A percentile compares a stretch with the other conserved stretches of the same genome.
Evolutionary conservation across 306 rosid species (phyloP).

Genomic region (Pachyrhizus erosus): DNA sequence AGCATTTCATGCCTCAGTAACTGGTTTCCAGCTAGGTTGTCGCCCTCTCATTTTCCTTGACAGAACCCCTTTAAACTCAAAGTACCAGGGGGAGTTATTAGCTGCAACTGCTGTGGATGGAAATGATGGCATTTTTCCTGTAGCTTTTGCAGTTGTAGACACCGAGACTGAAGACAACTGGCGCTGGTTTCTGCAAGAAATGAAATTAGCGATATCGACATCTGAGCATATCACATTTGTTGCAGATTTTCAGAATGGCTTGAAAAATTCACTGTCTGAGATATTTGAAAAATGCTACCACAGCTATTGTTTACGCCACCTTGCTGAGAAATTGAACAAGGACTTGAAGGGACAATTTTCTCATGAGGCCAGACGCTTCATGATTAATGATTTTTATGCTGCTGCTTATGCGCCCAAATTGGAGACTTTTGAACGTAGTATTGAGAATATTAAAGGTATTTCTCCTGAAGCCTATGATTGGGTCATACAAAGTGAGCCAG

Average conservation of each 20-base stretch:
- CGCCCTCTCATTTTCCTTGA: constrained; percentile 95
- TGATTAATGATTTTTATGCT: constrained; percentile 85
- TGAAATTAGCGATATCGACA: constrained; percentile 64
- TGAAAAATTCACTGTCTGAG: constrained; percentile 69
- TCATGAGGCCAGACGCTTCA: constrained; percentile 95
- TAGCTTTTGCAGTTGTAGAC: constrained; percentile 93
- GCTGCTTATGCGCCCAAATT: constrained; percentile 83
- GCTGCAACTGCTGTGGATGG: constrained; percentile 89
- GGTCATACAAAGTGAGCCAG: constrained; percentile 86
- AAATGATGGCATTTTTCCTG: constrained; percentile 84
- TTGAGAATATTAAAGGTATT: constrained; percentile 82
- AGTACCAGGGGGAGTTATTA: constrained; percentile 85
- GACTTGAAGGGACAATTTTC: constrained; percentile 96
- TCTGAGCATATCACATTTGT: constrained; percentile 80
- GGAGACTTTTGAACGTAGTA: constrained; percentile 71
- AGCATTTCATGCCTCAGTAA: constrained; percentile 80
- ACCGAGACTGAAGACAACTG: constrained; percentile 87
- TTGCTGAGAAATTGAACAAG: constrained; percentile 85
- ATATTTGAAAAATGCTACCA: constrained; percentile 79
- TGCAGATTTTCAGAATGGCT: constrained; percentile 80
- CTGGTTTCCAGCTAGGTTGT: constrained; percentile 88
- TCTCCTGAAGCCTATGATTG: constrained; percentile 90
- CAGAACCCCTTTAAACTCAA: constrained; percentile 79
- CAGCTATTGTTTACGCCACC: constrained; percentile 84
- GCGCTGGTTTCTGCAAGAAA: constrained; percentile 86